Conservation (phyloP, 257 asterid genomes). For the Haberlea rhodopensis region DNA sequence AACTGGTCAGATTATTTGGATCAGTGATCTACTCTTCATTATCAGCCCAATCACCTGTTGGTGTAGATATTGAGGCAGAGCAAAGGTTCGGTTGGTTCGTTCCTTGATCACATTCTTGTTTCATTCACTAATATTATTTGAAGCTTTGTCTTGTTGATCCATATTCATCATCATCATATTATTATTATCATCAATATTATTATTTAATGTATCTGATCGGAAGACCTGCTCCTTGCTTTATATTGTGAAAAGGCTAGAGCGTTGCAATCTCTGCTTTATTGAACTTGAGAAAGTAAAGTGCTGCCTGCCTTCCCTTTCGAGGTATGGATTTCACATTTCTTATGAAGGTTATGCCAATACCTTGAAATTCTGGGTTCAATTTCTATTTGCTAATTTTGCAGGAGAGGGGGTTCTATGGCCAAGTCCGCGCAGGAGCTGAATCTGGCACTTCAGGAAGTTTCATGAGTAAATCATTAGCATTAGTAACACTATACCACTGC, state of each 20-base stretch:
- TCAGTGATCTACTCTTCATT: conserved; percentile 77
- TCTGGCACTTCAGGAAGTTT: conserved; percentile 79
- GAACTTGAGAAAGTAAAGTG: conserved; percentile 89
- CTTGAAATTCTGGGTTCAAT: conserved; percentile 18
- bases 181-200: no score
- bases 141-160: no score
- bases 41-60: conserved; percentile 86
- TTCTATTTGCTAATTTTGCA: conserved; percentile 32
- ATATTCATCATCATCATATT: no score
- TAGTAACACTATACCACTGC: conserved; percentile 22
- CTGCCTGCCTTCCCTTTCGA: conserved; percentile 63
- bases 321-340: conserved; percentile 39
- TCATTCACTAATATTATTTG: conserved; percentile 13
- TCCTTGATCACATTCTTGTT: not conserved
- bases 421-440: conserved; percentile 83
- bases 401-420: conserved; percentile 92
- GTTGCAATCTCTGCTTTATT: conserved; percentile 77
- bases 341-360: not conserved
- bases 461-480: conserved; percentile 39
- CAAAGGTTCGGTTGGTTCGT: conserved; percentile 55
- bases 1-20: conserved; percentile 91
- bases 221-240: conserved; percentile 25
- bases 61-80: conserved; percentile 97
- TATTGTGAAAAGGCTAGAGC: conserved; percentile 70
- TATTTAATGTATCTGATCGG: conserved; percentile 22